phyloP scores from a whole-genome alignment of 2,329 filamentous ascomycete genomes.

The Atkinsonella hypoxylon region DNA sequence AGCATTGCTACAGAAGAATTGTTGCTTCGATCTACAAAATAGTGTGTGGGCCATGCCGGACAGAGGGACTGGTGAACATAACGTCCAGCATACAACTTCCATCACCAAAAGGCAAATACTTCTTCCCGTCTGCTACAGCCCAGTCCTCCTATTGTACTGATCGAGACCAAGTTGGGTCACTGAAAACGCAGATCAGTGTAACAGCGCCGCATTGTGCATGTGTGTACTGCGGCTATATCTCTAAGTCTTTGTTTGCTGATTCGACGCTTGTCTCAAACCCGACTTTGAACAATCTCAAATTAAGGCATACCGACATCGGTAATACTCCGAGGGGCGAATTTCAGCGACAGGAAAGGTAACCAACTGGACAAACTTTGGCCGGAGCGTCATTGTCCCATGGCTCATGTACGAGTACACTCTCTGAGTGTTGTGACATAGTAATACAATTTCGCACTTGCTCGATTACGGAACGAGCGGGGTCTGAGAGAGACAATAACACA shows the following conservation, averaged over 20 bases:
- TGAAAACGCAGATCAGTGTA: neutral
- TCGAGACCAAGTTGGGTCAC: neutral
- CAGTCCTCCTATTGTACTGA: neutral
- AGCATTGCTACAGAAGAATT: neutral
- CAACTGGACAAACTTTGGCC: neutral
- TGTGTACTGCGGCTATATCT: neutral
- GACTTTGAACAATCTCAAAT: neutral
- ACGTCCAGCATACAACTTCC: neutral
- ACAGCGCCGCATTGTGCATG: neutral
- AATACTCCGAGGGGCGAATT: neutral
- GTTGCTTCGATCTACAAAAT: neutral
- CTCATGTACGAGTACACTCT: neutral
- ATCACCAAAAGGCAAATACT: neutral
- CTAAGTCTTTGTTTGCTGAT: neutral
- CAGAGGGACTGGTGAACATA: neutral
- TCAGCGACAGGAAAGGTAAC: no score
- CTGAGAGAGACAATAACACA: neutral
- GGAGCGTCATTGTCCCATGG: neutral
- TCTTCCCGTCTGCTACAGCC: no score
- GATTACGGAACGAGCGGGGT: slow-evolving; percentile 1
- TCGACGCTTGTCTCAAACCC: neutral
- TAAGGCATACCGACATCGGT: neutral
- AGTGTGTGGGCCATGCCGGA: neutral
- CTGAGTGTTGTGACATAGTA: neutral
- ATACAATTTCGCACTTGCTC: neutral